Evolutionary conservation across 2,329 filamentous ascomycete species (phyloP).

Genomic region (Alternaria atra): DNA sequence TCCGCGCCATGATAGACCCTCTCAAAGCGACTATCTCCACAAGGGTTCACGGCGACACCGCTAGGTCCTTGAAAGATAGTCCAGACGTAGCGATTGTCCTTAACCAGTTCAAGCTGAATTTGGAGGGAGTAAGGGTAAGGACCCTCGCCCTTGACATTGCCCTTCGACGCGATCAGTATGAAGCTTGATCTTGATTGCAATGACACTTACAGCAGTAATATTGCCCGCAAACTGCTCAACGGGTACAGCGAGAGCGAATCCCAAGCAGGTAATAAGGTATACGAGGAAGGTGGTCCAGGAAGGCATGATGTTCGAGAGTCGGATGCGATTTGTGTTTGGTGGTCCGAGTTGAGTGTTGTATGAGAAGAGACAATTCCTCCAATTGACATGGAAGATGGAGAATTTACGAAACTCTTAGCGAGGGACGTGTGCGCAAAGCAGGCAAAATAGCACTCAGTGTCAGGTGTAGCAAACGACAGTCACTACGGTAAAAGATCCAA

Average conservation of each 20-base stretch:
- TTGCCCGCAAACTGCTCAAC: background rate
- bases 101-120: background rate
- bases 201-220: background rate
- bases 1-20: conserved; percentile 3
- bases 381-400: background rate
- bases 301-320: background rate
- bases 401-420: background rate
- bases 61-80: conserved; percentile 8
- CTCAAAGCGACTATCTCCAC: conserved; percentile 3
- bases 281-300: background rate
- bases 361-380: no score
- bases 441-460: background rate
- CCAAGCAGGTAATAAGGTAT: background rate
- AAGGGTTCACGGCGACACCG: conserved; percentile 4
- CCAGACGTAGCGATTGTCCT: background rate
- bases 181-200: background rate
- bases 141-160: background rate
- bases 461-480: background rate
- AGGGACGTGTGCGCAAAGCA: background rate
- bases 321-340: background rate
- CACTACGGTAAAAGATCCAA: background rate
- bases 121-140: conserved; percentile 7
- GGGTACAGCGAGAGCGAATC: conserved; percentile 1
- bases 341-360: background rate
- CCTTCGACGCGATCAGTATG: background rate